Percentiles rank a stretch among this genome's conserved stretches.
These are phyloP conservation scores for Cicer judaicum DNA, from an alignment of 306 rosid genomes.

Conservation along the genomic window DNA sequence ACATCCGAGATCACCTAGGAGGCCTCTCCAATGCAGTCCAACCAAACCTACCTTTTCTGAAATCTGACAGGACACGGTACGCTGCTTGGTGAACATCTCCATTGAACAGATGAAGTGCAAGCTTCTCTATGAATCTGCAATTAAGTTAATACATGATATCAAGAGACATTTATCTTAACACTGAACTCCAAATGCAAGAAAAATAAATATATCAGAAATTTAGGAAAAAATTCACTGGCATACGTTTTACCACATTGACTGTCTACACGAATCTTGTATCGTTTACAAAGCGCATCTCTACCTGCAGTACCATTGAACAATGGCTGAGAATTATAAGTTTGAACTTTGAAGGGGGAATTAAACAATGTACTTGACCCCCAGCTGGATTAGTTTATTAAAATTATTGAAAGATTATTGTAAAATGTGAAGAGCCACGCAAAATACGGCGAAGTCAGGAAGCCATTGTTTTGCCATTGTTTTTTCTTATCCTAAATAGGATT, in stretches of 20 bases:
- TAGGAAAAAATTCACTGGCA: conserved; percentile 16
- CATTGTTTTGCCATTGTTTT: background rate
- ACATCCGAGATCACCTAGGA: conserved; percentile 54
- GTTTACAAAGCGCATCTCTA: conserved; percentile 59
- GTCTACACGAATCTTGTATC: conserved; percentile 78
- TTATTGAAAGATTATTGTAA: background rate
- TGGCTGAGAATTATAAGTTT: conserved; percentile 1
- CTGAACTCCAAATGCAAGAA: conserved; percentile 20
- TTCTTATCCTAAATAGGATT: conserved; percentile 24
- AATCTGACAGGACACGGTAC: conserved; percentile 79
- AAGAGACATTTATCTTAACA: conserved; percentile 6
- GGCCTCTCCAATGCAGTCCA: conserved; percentile 96
- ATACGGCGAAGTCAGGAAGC: background rate
- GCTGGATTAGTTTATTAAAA: conserved; percentile 4
- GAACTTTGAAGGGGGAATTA: background rate
- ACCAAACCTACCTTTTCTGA: conserved; percentile 86
- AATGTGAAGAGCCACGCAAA: background rate
- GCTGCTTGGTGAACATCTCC: conserved; percentile 84
- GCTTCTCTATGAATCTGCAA: conserved; percentile 79
- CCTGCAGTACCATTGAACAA: conserved; percentile 58
- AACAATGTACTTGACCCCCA: conserved; percentile 25
- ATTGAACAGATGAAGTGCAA: conserved; percentile 73
- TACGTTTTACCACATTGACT: conserved; percentile 73
- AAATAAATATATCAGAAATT: conserved; percentile 4
- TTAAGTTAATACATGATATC: conserved; percentile 18